These are phyloP conservation scores for Sphagnum contortum DNA, from an alignment of 225 moss, liverwort and hornwort species.

Conservation along the genomic window DNA sequence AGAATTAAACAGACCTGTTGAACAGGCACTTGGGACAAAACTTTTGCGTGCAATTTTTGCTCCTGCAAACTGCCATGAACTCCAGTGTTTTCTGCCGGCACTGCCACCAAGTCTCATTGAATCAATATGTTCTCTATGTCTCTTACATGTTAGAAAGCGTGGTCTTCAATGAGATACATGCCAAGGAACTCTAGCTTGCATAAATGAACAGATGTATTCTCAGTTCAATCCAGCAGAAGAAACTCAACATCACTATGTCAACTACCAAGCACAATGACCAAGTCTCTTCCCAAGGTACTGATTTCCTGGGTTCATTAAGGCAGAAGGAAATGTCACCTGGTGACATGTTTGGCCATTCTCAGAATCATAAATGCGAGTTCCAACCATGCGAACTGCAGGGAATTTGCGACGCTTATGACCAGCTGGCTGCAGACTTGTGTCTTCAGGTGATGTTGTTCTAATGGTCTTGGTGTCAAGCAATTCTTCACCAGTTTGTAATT, in stretches of 20 bases:
- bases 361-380: constrained; percentile 1
- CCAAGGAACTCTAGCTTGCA: no score
- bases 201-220: not conserved
- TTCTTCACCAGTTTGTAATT: no score
- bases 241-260: not conserved
- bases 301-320: not conserved
- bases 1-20: constrained; percentile 8
- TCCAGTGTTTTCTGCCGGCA: constrained; percentile 15
- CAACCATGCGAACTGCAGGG: constrained; percentile 3
- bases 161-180: no score
- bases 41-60: constrained; percentile 13
- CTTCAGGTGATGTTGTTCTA: not conserved
- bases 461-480: no score
- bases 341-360: constrained; percentile 11
- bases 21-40: constrained; percentile 16
- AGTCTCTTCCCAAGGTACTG: not conserved
- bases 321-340: constrained; percentile 10
- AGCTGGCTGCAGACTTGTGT: not conserved
- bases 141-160: no score
- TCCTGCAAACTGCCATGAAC: constrained; percentile 7
- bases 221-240: not conserved
- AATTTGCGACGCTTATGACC: not conserved
- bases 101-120: not conserved
- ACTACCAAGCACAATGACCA: not conserved
- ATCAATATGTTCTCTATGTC: no score